Evolutionary conservation across 2,329 filamentous ascomycete species (phyloP).

Genomic region (Neonectria neomacrospora): DNA sequence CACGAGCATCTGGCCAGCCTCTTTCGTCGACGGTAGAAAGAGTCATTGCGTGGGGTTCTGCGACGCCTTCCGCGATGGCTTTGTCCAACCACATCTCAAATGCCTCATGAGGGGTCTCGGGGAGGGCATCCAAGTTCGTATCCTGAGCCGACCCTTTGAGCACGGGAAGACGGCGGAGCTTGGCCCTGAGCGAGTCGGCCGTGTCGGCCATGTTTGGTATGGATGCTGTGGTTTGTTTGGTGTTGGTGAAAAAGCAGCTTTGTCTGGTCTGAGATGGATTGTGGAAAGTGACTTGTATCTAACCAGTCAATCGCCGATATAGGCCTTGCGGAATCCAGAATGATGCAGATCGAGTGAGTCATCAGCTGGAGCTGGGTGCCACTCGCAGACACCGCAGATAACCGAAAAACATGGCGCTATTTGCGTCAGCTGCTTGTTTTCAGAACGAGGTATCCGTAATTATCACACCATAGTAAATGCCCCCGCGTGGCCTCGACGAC

Average conservation of each 20-base stretch:
- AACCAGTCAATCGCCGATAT: not conserved
- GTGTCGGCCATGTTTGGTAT: not conserved
- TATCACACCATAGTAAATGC: too few species aligned
- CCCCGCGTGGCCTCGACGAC: too few species aligned
- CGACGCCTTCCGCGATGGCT: slow-evolving; percentile 12
- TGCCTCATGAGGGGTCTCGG: slow-evolving; percentile 14
- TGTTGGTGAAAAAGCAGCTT: not conserved
- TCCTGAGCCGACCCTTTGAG: slow-evolving; percentile 1
- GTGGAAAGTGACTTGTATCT: not conserved
- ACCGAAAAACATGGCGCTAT: not conserved
- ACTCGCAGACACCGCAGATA: too few species aligned
- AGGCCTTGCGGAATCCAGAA: not conserved
- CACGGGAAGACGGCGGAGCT: slow-evolving; percentile 11
- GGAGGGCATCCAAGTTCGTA: not conserved
- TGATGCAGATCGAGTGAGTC: not conserved
- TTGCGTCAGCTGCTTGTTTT: not conserved
- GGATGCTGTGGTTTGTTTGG: not conserved
- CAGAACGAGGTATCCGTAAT: too few species aligned
- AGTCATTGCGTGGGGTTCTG: slow-evolving; percentile 28
- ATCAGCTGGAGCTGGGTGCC: not conserved
- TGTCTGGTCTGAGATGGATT: not conserved
- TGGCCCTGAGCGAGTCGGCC: not conserved
- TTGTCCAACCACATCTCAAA: slow-evolving; percentile 14
- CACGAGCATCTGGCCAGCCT: slow-evolving; percentile 24
- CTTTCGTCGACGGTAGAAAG: slow-evolving; percentile 22